A percentile compares a stretch with the other conserved stretches of the same genome.
Conservation (phyloP, 495 filamentous ascomycete genomes). For the Hyaloscypha variabilis region DNA sequence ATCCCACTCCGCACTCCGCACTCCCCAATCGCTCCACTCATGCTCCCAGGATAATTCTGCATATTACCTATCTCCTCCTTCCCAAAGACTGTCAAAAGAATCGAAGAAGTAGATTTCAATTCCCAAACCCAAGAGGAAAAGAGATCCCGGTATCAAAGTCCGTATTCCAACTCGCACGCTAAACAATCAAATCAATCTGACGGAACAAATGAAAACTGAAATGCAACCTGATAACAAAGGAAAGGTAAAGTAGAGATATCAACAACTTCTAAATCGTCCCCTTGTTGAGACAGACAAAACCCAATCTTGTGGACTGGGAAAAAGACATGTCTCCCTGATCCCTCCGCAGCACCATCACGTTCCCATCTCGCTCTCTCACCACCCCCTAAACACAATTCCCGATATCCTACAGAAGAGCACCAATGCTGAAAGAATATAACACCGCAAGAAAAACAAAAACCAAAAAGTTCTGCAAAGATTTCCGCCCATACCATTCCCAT, state of each 20-base stretch:
- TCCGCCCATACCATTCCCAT: constrained; percentile 21
- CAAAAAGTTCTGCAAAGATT: constrained; percentile 6
- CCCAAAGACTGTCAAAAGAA: not conserved
- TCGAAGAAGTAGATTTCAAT: not conserved
- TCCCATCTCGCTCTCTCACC: not conserved
- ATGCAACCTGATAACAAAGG: not conserved
- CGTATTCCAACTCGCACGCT: constrained; percentile 6
- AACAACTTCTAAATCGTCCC: not conserved
- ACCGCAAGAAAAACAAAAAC: constrained; percentile 15
- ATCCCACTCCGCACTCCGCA: not conserved
- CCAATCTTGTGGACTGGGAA: constrained; percentile 28
- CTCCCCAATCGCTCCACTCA: not conserved
- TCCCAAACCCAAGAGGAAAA: not conserved
- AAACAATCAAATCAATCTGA: not conserved
- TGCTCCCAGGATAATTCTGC: not conserved
- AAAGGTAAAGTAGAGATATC: not conserved
- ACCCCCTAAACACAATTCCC: no score
- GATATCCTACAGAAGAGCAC: no score
- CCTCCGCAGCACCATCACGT: constrained; percentile 1
- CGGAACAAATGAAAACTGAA: not conserved
- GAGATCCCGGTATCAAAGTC: constrained; percentile 2
- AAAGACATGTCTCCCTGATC: constrained; percentile 24
- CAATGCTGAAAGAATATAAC: not conserved
- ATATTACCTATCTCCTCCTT: not conserved
- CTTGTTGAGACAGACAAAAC: constrained; percentile 23